Conservation (phyloP, 1,139 yeast genomes). For the Protomyces macrosporus region DNA sequence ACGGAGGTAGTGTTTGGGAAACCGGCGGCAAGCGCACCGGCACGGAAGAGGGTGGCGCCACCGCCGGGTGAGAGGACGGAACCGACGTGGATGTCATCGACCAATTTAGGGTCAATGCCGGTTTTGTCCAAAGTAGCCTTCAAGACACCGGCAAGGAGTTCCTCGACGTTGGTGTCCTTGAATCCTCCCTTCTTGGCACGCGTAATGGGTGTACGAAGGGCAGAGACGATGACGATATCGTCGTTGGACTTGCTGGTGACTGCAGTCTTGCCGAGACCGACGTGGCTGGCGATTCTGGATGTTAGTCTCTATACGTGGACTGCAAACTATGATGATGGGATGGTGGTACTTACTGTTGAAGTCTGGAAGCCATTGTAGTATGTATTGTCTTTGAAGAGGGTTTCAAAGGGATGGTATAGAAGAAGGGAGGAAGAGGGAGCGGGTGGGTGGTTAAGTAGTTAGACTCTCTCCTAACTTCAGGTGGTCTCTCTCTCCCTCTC, state of each 20-base stretch:
- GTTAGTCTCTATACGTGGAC: background rate
- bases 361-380: background rate
- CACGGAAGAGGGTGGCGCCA: constrained; percentile 49
- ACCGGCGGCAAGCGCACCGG: constrained; percentile 72
- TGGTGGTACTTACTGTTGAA: background rate
- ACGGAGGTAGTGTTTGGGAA: constrained; percentile 70
- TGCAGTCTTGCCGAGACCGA: constrained; percentile 21
- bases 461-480: too few relatives aligned
- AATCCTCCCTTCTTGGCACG: constrained; percentile 58
- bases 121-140: constrained; percentile 46
- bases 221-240: constrained; percentile 80
- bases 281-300: constrained; percentile 17
- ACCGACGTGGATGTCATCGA: constrained; percentile 82
- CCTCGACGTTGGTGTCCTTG: constrained; percentile 71
- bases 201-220: constrained; percentile 84
- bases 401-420: background rate
- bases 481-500: too few relatives aligned
- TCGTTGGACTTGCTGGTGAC: constrained; percentile 45
- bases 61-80: constrained; percentile 52
- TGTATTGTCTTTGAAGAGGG: background rate
- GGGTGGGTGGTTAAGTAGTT: background rate
- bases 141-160: constrained; percentile 60
- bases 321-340: background rate
- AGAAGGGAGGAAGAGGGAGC: too few relatives aligned
- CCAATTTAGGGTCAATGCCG: constrained; percentile 56